These are phyloP conservation scores for Blastobotrys mokoenaii DNA, from an alignment of 805 yeast genomes.

Conservation along the genomic window DNA sequence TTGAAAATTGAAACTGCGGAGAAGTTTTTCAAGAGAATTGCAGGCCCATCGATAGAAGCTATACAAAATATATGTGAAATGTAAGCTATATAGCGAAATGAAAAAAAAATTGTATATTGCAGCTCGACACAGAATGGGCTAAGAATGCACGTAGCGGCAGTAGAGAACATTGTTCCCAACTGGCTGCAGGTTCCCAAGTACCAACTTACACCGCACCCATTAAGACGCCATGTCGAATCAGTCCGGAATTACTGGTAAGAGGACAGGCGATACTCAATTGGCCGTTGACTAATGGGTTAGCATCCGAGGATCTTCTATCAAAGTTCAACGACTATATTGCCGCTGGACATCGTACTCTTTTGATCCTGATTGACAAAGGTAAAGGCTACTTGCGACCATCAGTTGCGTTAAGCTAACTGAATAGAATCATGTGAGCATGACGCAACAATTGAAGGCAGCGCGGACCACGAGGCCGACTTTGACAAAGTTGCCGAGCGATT, in stretches of 20 bases:
- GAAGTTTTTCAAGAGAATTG: too few species aligned
- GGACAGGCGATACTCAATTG: background rate
- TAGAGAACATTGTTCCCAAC: too few species aligned
- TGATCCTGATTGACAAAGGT: constrained; percentile 33
- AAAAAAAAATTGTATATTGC: too few species aligned
- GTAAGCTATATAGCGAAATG: too few species aligned
- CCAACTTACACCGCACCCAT: background rate
- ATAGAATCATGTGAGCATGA: constrained; percentile 12
- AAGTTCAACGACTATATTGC: constrained; percentile 37
- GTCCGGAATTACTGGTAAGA: constrained; percentile 47
- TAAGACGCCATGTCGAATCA: constrained; percentile 47
- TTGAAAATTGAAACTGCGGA: too few species aligned
- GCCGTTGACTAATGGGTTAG: too few species aligned
- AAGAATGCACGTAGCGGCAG: too few species aligned
- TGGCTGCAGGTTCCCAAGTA: too few species aligned
- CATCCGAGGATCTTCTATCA: constrained; percentile 37
- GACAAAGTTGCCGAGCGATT: constrained; percentile 27
- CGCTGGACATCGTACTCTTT: constrained; percentile 29
- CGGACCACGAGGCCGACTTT: constrained; percentile 31
- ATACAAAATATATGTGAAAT: too few species aligned
- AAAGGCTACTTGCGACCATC: too few species aligned
- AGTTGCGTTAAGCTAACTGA: background rate
- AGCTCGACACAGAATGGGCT: too few species aligned
- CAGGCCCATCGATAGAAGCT: too few species aligned
- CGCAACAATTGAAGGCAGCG: constrained; percentile 22